Evolutionary conservation across 768 basidiomycete genomes (phyloP).

Genomic region (Phylloporus scabripes): DNA sequence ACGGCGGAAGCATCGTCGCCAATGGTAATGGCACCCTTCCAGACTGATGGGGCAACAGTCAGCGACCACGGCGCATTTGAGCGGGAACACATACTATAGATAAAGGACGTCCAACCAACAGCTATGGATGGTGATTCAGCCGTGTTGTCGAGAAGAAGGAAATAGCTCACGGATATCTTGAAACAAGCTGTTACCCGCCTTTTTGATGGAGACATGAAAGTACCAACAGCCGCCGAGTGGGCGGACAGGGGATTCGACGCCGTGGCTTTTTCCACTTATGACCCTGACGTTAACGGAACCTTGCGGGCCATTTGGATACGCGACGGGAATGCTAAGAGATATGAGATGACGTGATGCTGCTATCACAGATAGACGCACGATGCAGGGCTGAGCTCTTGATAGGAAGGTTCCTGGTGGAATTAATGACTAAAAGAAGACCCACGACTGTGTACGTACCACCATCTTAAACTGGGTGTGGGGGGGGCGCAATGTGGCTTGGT

Average conservation of each 20-base stretch:
- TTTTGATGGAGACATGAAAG: conserved; percentile 69
- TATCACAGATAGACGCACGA: conserved; percentile 38
- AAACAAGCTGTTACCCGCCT: conserved; percentile 57
- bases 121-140: conserved; percentile 37
- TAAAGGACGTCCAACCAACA: conserved; percentile 84
- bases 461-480: conserved; percentile 59
- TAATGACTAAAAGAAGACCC: background rate
- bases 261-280: conserved; percentile 86
- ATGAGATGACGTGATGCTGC: background rate
- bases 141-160: background rate
- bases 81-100: conserved; percentile 57
- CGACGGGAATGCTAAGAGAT: conserved; percentile 57
- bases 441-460: conserved; percentile 39
- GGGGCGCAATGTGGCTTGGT: conserved; percentile 12
- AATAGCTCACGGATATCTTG: conserved; percentile 70
- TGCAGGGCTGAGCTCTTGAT: conserved; percentile 72
- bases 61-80: background rate
- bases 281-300: conserved; percentile 72
- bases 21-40: conserved; percentile 54
- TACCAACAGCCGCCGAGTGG: conserved; percentile 94
- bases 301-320: conserved; percentile 63
- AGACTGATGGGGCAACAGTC: conserved; percentile 18
- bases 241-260: conserved; percentile 80
- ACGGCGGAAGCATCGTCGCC: conserved; percentile 46
- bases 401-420: conserved; percentile 56